Evolutionary conservation across 2,329 filamentous ascomycete genomes (phyloP), one percentile per base, ranked within the genome.

Genomic region (Ascosphaera aggregata): DNA sequence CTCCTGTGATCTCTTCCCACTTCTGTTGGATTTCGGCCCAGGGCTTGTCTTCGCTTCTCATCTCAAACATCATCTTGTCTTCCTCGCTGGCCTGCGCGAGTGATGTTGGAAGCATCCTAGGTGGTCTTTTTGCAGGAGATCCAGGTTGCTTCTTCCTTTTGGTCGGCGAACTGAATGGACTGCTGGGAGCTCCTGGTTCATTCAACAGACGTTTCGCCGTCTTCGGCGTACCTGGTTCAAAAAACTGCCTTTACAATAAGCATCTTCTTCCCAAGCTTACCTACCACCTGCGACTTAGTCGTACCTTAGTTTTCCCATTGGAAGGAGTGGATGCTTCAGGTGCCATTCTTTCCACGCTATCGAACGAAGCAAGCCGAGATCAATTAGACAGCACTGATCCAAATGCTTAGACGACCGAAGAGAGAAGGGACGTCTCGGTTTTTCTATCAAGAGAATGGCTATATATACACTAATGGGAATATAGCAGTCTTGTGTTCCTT

Each of bases 1-100:
- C 48, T 0, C 56, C 56, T 1, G 55, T 58, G 27, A 45, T 40
- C 5, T 40, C 24, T 3, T 40, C 42, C 46, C 48, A 55, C 1
- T 43, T 43, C 8, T 40, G 34, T 5, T 38, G 48, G 36, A 54
- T 54, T 7, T 54, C 50, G 0, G 38, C 11, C 52, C 52, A 55
- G 4, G 30, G 13, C 9, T 44, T 43, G 11, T 51, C 46, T 0
- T 46, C 45, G 30, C 53, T 51, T 16, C 48, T 47, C 43, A 54
- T 51, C 18, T 42, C 48, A 13, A 55, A 42, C 5, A 55, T 43
- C 45, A 52, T 46, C 18, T 36, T 41, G 38, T 54, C 51, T 15
- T 46, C 41, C 7, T 38, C 18, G 1, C 44, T 43, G 2, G 48
- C 50, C 3, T 40, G 39, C 2, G 47, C 50, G 11, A 44, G 41